Evolutionary conservation across 805 yeast species (phyloP).

Genomic region (Wickerhamiella bombiphila): DNA sequence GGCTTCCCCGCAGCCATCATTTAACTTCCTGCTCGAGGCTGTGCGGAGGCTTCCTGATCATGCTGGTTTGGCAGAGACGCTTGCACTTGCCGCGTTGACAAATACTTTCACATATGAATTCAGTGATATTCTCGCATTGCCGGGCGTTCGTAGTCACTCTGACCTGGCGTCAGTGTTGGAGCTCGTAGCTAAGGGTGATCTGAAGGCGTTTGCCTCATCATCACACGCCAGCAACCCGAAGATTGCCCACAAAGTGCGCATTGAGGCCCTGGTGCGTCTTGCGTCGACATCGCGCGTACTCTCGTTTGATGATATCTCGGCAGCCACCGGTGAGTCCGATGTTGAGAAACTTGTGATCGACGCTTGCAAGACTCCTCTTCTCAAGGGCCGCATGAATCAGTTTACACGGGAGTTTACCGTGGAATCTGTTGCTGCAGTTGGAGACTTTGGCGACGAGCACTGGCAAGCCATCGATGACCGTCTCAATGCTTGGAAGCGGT

Average conservation of each 20-base stretch:
- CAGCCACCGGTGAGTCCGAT: conserved; percentile 20
- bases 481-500: conserved; percentile 25
- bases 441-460: conserved; percentile 25
- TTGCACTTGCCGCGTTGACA: conserved; percentile 18
- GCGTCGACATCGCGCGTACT: conserved; percentile 17
- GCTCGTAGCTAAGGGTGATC: conserved; percentile 23
- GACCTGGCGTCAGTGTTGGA: conserved; percentile 18
- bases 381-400: conserved; percentile 31
- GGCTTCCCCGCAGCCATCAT: conserved; percentile 6
- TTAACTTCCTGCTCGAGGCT: conserved; percentile 17
- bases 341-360: conserved; percentile 30
- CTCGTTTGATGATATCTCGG: conserved; percentile 23
- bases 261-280: conserved; percentile 20
- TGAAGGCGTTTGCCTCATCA: conserved; percentile 9
- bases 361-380: conserved; percentile 28
- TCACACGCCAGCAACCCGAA: conserved; percentile 5
- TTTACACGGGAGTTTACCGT: conserved; percentile 24
- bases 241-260: conserved; percentile 18
- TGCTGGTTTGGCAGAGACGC: conserved; percentile 13
- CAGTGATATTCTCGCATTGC: conserved; percentile 17
- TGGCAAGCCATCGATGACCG: conserved; percentile 26
- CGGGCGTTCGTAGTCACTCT: conserved; percentile 20
- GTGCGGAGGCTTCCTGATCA: conserved; percentile 7
- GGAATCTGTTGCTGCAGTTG: conserved; percentile 25
- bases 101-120: conserved; percentile 10